Conservation (phyloP, 495 filamentous ascomycete species). For the Podospora australis region DNA sequence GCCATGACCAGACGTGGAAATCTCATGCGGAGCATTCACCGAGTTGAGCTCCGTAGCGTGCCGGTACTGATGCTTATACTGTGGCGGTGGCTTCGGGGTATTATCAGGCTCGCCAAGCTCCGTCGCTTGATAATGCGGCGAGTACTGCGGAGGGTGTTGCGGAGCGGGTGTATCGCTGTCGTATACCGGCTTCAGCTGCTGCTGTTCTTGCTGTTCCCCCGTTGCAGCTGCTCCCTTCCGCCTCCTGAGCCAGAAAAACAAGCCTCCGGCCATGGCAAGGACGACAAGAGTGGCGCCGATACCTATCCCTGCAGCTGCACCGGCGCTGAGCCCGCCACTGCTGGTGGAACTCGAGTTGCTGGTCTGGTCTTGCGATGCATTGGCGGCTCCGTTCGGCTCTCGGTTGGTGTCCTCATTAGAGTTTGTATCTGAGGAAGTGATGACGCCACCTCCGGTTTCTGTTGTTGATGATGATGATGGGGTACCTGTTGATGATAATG, state of each 20-base stretch:
- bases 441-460: neutral
- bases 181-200: neutral
- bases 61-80: too few species aligned
- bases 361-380: too few species aligned
- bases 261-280: neutral
- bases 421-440: neutral
- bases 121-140: neutral
- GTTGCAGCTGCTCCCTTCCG: neutral
- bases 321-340: slow-evolving; percentile 4
- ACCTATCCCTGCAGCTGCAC: slow-evolving; percentile 5
- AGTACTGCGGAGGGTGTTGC: neutral
- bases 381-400: neutral
- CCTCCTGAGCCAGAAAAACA: neutral
- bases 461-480: neutral
- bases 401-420: neutral
- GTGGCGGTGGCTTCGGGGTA: too few species aligned
- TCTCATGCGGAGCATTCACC: neutral
- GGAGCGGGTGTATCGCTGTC: neutral
- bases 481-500: too few species aligned
- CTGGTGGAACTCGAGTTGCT: neutral
- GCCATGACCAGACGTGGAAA: neutral
- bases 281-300: neutral
- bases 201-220: neutral
- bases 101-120: too few species aligned
- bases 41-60: neutral